Conservation (phyloP, 805 yeast genomes). For the Candida khao-thaluensis region DNA sequence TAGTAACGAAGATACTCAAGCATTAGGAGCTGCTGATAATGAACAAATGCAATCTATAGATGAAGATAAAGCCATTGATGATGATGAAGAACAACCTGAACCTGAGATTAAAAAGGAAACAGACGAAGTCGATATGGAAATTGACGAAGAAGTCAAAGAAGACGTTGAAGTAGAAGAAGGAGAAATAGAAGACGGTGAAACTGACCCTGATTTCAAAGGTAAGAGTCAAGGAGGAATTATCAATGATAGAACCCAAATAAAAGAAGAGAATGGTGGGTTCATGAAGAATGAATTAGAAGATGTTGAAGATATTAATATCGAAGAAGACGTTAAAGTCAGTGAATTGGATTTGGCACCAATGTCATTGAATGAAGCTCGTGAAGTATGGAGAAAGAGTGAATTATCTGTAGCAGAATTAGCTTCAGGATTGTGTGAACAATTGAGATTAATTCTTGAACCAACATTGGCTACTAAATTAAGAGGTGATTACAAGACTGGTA, state of each 20-base stretch:
- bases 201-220: conserved; percentile 42
- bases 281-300: conserved; percentile 22
- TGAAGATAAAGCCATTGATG: conserved; percentile 80
- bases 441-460: conserved; percentile 90
- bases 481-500: conserved; percentile 98
- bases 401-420: conserved; percentile 84
- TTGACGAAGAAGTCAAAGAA: conserved; percentile 32
- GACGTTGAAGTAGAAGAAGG: conserved; percentile 20
- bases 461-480: conserved; percentile 90
- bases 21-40: conserved; percentile 82
- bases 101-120: conserved; percentile 29
- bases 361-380: conserved; percentile 64
- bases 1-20: conserved; percentile 80
- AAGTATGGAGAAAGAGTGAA: conserved; percentile 81
- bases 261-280: conserved; percentile 25
- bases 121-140: conserved; percentile 26
- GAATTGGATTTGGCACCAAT: conserved; percentile 42
- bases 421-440: conserved; percentile 85
- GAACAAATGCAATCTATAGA: conserved; percentile 77
- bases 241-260: conserved; percentile 43
- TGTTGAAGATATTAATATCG: conserved; percentile 17
- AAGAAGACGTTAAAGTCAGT: conserved; percentile 20
- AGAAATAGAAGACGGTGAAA: conserved; percentile 26
- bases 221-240: conserved; percentile 50
- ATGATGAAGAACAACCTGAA: conserved; percentile 41